phyloP scores from a whole-genome alignment of 2,329 filamentous ascomycete species.

The Colletotrichum sp. region DNA sequence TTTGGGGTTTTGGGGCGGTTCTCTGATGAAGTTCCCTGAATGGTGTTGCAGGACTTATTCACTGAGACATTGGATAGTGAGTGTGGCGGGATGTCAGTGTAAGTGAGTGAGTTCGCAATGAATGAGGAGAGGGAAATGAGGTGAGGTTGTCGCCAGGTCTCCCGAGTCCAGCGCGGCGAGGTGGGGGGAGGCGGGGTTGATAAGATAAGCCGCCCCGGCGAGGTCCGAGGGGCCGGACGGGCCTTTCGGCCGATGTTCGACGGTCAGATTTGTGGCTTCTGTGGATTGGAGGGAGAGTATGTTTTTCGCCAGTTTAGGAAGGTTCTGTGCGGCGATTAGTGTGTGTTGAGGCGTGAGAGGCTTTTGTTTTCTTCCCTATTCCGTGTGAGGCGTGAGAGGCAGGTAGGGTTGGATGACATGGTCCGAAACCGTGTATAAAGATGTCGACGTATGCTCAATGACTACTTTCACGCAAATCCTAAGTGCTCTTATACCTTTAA shows the following conservation, averaged over 20 bases:
- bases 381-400: background rate
- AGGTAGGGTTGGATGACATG: too few species aligned
- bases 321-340: background rate
- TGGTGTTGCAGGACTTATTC: background rate
- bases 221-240: background rate
- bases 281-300: background rate
- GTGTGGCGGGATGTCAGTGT: background rate
- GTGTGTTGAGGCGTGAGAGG: background rate
- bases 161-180: background rate
- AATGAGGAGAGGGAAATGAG: background rate
- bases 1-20: background rate
- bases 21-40: background rate
- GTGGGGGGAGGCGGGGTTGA: background rate
- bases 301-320: background rate
- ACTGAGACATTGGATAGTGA: background rate
- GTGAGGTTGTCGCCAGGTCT: background rate
- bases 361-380: too few species aligned
- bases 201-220: background rate
- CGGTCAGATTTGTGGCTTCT: background rate
- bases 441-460: background rate
- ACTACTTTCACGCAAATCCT: background rate
- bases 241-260: background rate
- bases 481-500: too few species aligned
- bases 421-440: too few species aligned
- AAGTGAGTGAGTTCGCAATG: background rate